Evolutionary conservation across 257 asterid species (phyloP), one percentile per base, ranked within the genome.

Genomic region (Ehretia macrophylla): DNA sequence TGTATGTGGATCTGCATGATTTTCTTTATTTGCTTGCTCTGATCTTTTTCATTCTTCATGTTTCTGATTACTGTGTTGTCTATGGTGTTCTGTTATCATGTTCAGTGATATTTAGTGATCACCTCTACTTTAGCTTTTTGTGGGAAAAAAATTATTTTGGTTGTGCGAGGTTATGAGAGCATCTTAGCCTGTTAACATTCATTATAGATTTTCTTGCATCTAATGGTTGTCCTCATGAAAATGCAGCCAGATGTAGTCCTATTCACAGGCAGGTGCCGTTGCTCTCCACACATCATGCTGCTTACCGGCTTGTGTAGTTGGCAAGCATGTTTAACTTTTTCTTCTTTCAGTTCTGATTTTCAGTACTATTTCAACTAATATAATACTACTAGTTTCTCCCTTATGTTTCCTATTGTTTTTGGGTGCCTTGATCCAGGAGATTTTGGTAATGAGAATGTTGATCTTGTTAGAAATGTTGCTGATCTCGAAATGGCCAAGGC

Each of bases 241-340:
- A 55, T 88, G 93, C 97, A 92, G 98, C 98, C 95, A 32, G 95
- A 92, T 79, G 68, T 92, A 78, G 98, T 92, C 78, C 83, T 88
- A 56, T 88, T 88, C 74, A 88, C 98, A 85, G 98, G 98, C 81
- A 79, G 75, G 93, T 75, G 75, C 68, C 69, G 74, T 68, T 59
- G n/a, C 57, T 65, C 51, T 51, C 56, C 35, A 59, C 17, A 8
- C 11, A n/a, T 68, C 44, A 17, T 8, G 57, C 32, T 62, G 52
- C 48, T 65, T 67, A 55, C 71, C 46, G 58, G 48, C 56, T 32
- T 19, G 27, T 13, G 1, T 14, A 10, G 17, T 51, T 54, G 22
- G 12, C 23, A 37, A 22, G 23, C 37, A 46, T 39, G 51, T 16
- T 45, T 56, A 8, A 10, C 46, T 45, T 55, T 21, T 47, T 52